A percentile compares a stretch with the other conserved stretches of the same genome.
Conservation (phyloP, 192 early-diverging fungal species). For the Entophlyctis luteolus region DNA sequence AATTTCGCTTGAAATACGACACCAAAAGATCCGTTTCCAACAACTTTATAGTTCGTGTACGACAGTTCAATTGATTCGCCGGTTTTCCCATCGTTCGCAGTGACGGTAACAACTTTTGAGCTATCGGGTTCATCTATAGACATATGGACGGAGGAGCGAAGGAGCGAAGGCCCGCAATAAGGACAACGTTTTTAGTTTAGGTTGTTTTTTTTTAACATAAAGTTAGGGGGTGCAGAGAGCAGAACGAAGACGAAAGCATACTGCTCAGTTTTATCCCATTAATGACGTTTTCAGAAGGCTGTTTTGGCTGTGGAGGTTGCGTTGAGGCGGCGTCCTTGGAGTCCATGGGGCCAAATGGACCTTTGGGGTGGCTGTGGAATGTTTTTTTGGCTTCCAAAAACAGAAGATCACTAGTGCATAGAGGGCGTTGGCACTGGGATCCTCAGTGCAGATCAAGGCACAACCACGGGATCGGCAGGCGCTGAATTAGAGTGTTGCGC, state of each 20-base stretch:
- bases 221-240: no score
- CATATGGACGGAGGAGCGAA: conserved; percentile 20
- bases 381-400: background rate
- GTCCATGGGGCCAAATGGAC: background rate
- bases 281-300: conserved; percentile 35
- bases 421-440: background rate
- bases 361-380: background rate
- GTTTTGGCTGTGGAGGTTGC: conserved; percentile 1
- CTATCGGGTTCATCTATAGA: conserved; percentile 26
- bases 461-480: no score
- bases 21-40: conserved; percentile 97
- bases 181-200: no score
- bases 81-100: conserved; percentile 83
- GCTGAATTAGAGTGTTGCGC: no score
- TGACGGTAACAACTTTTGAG: conserved; percentile 51
- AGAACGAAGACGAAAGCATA: conserved; percentile 3
- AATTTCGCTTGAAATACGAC: conserved; percentile 96
- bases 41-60: conserved; percentile 89
- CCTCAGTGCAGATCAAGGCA: background rate
- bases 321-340: conserved; percentile 5
- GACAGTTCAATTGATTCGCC: conserved; percentile 83
- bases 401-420: background rate
- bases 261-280: conserved; percentile 55
- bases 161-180: no score
- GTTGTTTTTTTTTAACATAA: no score